phyloP scores from a whole-genome alignment of 2,329 filamentous ascomycete species.

The Pestalotiopsis sp. region DNA sequence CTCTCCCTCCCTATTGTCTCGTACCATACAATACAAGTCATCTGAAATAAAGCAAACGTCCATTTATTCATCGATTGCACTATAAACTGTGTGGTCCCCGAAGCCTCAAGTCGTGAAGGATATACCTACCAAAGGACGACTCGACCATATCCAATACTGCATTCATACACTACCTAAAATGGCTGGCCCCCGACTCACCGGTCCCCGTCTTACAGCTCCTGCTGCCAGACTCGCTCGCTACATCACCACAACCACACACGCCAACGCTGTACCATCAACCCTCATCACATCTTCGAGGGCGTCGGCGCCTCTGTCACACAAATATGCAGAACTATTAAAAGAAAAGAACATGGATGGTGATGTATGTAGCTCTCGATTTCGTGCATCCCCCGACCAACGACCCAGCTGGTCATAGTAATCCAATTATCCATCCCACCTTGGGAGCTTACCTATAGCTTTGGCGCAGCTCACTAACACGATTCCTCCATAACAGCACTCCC shows the following conservation, averaged over 20 bases:
- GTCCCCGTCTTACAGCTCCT: conserved; percentile 33
- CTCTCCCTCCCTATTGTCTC: not conserved
- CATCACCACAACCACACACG: conserved; percentile 29
- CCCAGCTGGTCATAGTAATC: not conserved
- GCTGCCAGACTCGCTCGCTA: conserved; percentile 31
- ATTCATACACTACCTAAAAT: not conserved
- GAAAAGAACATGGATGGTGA: conserved; percentile 34
- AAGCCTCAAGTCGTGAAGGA: conserved; percentile 1
- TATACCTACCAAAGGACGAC: not conserved
- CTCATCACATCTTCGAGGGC: conserved; percentile 30
- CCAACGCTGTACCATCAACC: conserved; percentile 24
- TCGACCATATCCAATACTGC: not conserved
- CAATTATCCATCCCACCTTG: not conserved
- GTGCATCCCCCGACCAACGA: not conserved
- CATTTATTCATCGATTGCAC: not conserved
- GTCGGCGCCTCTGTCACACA: conserved; percentile 30
- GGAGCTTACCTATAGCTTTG: not conserved
- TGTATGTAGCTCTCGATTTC: conserved; percentile 24
- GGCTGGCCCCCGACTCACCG: conserved; percentile 29
- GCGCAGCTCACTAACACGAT: conserved; percentile 25
- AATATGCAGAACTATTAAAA: conserved; percentile 38
- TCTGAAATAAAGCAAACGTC: not conserved
- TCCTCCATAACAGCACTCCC: conserved; percentile 25
- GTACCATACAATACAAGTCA: not conserved
- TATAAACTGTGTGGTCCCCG: not conserved